Evolutionary conservation across 306 rosid species (phyloP), one percentile per base, ranked within the genome.

Genomic region (Cucurbita maxima): DNA sequence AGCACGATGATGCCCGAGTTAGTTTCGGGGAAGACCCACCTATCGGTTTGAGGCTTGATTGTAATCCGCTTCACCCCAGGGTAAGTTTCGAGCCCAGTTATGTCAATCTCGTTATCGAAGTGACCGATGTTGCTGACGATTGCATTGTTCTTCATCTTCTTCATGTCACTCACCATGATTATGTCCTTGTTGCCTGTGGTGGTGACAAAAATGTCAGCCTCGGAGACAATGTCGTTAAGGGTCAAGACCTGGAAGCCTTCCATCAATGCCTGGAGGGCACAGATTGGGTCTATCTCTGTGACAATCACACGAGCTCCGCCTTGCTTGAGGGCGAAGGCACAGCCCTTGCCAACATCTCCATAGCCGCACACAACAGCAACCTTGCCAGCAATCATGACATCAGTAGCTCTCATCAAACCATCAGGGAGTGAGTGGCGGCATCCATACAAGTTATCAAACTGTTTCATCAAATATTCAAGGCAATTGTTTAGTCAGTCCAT

Each of bases 371-470:
- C 88, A 37, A 94, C 95, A 0, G 85, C 89, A 2, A 94, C 90
- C 89, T 94, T 94, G 6, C 99, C 99, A 16, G 99, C 99, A 73
- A 94, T 90, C 99, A 94, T 94, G 30, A 94, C 91, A 76, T 94
- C 99, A 0, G 99, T 94, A 19, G 99, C 97, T 79, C 99, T 91
- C 99, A 94, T 94, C 82, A 94, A 51, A 50, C 97, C 99, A 76
- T 94, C 99, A 0, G 99, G 99, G 74, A 94, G 99, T 1, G 99
- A 94, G 88, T 94, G 99, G 54, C 99, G 99, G 84, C 99, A 94
- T 3, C 99, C 99, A 14, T 90, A 94, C 90, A 94, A 80, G 86
- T 94, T 94, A 80, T 94, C 99, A 8, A 94, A 94, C 99, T 94
- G 90, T 73, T 0, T 41, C 47, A 62, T 74, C 47, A 48, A 51